These are phyloP conservation scores for Choanephora cucurbitarum DNA, from an alignment of 371 early-diverging fungal genomes.

Conservation along the genomic window DNA sequence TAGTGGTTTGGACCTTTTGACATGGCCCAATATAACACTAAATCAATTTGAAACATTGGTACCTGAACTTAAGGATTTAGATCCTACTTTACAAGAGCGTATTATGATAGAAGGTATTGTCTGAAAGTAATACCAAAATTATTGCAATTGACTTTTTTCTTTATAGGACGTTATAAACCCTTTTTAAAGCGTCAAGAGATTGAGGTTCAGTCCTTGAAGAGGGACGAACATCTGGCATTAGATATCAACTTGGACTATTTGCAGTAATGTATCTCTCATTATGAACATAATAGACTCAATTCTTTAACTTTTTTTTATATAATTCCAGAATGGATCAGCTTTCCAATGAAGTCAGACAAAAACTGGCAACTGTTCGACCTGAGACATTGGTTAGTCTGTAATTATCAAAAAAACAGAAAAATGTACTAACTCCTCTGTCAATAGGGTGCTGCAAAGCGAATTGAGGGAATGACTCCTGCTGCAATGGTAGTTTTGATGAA, in stretches of 20 bases:
- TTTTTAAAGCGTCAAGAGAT: constrained; percentile 67
- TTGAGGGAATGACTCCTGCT: constrained; percentile 82
- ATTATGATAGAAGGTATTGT: constrained; percentile 56
- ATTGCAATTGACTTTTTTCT: not conserved
- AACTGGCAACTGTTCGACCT: constrained; percentile 66
- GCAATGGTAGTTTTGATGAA: constrained; percentile 73
- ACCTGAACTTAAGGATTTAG: constrained; percentile 51
- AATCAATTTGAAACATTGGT: constrained; percentile 46
- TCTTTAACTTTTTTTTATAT: not conserved
- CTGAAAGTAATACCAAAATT: no score
- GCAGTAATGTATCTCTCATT: constrained; percentile 44
- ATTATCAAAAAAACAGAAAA: no score
- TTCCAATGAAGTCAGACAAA: constrained; percentile 75
- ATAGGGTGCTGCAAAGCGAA: constrained; percentile 82
- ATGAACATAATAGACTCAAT: no score
- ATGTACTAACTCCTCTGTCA: not conserved
- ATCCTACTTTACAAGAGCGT: constrained; percentile 43
- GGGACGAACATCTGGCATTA: constrained; percentile 67
- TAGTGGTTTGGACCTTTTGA: constrained; percentile 61
- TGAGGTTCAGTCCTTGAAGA: constrained; percentile 65
- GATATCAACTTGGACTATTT: constrained; percentile 71
- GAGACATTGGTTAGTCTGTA: constrained; percentile 66
- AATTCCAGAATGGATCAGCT: constrained; percentile 58
- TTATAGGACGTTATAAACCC: constrained; percentile 66
- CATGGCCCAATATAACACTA: constrained; percentile 48